phyloP scores from a whole-genome alignment of 495 filamentous ascomycete genomes.

The Podospora pseudopauciseta region DNA sequence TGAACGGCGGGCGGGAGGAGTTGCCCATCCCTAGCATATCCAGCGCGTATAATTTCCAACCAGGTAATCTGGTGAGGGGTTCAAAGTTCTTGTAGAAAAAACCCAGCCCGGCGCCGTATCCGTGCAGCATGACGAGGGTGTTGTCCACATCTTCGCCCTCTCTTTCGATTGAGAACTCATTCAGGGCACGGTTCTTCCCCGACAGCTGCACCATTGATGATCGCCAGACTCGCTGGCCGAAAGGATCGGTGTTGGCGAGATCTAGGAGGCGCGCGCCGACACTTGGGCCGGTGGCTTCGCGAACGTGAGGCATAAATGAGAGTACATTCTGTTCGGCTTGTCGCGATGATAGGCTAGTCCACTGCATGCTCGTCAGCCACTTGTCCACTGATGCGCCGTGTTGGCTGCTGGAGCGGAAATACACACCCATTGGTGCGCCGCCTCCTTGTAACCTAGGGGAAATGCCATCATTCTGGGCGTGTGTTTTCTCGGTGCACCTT shows the following conservation, averaged over 20 bases:
- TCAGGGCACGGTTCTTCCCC: constrained; percentile 81
- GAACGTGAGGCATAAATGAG: constrained; percentile 79
- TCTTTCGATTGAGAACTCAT: constrained; percentile 89
- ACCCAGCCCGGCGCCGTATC: constrained; percentile 90
- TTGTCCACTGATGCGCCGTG: background rate
- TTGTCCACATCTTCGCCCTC: constrained; percentile 70
- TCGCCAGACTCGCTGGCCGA: constrained; percentile 81
- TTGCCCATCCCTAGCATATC: constrained; percentile 95
- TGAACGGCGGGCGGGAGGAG: constrained; percentile 78
- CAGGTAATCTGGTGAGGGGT: constrained; percentile 65
- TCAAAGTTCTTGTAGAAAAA: constrained; percentile 99
- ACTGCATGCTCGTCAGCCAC: constrained; percentile 47
- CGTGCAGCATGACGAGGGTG: constrained; percentile 95
- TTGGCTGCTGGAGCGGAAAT: background rate
- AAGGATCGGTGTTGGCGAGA: constrained; percentile 61
- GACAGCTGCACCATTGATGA: constrained; percentile 78
- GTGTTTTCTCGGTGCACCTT: background rate
- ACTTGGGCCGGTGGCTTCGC: constrained; percentile 58
- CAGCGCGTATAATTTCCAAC: constrained; percentile 88
- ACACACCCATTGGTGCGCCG: constrained; percentile 86
- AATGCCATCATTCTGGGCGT: constrained; percentile 37
- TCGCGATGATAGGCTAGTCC: constrained; percentile 77
- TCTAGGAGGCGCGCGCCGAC: constrained; percentile 39
- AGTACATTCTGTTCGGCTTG: constrained; percentile 87
- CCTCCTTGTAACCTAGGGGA: constrained; percentile 87